phyloP scores from a whole-genome alignment of 352 stramenopile genomes.

The Phytophthora sojae region DNA sequence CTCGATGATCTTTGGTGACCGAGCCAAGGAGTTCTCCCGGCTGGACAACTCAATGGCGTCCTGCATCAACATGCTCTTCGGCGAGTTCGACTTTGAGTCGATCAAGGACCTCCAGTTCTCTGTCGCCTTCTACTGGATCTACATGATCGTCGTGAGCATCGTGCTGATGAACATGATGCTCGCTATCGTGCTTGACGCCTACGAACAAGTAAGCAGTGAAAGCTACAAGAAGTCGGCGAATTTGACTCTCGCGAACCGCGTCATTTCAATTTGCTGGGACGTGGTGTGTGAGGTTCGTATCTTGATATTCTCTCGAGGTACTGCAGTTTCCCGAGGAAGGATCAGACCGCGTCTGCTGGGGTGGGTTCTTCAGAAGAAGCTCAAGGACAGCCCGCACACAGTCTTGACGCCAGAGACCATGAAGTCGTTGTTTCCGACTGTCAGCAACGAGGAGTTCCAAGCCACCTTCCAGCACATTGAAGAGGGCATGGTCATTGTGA shows the following conservation, averaged over 20 bases:
- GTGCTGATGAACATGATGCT: slow-evolving; percentile 83
- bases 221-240: slow-evolving; percentile 38
- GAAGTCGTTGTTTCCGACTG: slow-evolving; percentile 27
- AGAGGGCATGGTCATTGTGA: slow-evolving; percentile 17
- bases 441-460: slow-evolving; percentile 8
- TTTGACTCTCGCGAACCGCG: slow-evolving; percentile 23
- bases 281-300: slow-evolving; percentile 19
- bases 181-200: slow-evolving; percentile 74
- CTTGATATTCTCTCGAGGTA: not conserved
- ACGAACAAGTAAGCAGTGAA: slow-evolving; percentile 51
- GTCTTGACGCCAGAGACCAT: slow-evolving; percentile 18
- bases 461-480: slow-evolving; percentile 30
- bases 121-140: slow-evolving; percentile 70
- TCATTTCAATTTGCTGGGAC: slow-evolving; percentile 33
- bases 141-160: slow-evolving; percentile 69
- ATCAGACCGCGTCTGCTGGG: slow-evolving; percentile 33
- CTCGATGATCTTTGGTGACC: slow-evolving; percentile 62
- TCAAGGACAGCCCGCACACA: slow-evolving; percentile 1
- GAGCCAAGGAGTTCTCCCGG: slow-evolving; percentile 56
- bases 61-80: slow-evolving; percentile 76
- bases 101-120: slow-evolving; percentile 50
- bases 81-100: slow-evolving; percentile 58
- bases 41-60: slow-evolving; percentile 52
- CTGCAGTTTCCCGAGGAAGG: slow-evolving; percentile 21
- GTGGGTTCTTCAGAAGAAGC: slow-evolving; percentile 4